Evolutionary conservation across 2,329 filamentous ascomycete genomes (phyloP).

Genomic region (Stagonosporopsis rhizophila): DNA sequence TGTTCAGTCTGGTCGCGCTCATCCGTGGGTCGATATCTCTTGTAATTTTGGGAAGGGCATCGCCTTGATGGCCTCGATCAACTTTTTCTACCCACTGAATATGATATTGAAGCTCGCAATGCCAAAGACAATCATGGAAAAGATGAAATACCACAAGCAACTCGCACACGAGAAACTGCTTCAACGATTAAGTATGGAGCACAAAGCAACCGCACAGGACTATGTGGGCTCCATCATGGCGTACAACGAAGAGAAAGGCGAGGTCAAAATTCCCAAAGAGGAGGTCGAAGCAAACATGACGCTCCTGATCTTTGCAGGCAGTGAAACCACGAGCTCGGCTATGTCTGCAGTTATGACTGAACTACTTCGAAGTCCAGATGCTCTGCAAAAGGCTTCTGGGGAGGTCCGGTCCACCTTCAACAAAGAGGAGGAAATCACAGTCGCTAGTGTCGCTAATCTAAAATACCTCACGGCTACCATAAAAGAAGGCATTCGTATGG

Average conservation of each 20-base stretch:
- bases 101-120: conserved; percentile 31
- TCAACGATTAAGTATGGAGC: conserved; percentile 19
- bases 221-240: conserved; percentile 33
- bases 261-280: conserved; percentile 24
- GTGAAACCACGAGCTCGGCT: conserved; percentile 52
- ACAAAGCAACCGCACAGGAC: conserved; percentile 26
- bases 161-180: conserved; percentile 22
- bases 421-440: conserved; percentile 30
- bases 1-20: conserved; percentile 43
- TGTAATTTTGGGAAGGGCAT: conserved; percentile 37
- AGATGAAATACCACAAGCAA: conserved; percentile 6
- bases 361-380: conserved; percentile 38
- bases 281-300: conserved; percentile 47
- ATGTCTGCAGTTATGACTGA: conserved; percentile 45
- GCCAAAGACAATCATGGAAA: conserved; percentile 42
- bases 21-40: conserved; percentile 35
- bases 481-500: conserved; percentile 47
- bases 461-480: conserved; percentile 42
- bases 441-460: conserved; percentile 25
- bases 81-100: conserved; percentile 48
- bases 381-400: conserved; percentile 27
- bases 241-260: conserved; percentile 32
- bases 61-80: conserved; percentile 36
- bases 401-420: conserved; percentile 36
- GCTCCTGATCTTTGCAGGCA: conserved; percentile 51